These are phyloP conservation scores for Diversispora epigaea DNA, from an alignment of 192 early-diverging fungal genomes.

Conservation along the genomic window DNA sequence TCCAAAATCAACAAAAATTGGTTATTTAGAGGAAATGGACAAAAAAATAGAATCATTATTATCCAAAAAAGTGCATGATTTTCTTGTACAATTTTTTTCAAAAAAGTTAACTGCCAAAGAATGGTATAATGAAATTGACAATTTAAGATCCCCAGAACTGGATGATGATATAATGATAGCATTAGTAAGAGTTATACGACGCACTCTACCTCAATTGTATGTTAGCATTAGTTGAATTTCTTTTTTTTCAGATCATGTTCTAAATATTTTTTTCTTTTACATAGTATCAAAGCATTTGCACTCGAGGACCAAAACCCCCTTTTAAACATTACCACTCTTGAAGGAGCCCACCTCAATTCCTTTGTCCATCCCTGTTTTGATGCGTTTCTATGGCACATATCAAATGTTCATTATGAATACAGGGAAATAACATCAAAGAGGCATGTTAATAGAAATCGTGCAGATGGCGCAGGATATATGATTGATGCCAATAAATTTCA, in stretches of 20 bases:
- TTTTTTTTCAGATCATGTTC: neutral
- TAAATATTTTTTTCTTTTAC: neutral
- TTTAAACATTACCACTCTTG: neutral
- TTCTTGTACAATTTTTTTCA: constrained; percentile 29
- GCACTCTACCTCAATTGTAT: constrained; percentile 27
- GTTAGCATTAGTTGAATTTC: neutral
- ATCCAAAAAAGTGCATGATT: constrained; percentile 18
- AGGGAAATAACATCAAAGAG: constrained; percentile 10
- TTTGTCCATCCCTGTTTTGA: constrained; percentile 24
- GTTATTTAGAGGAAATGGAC: constrained; percentile 25
- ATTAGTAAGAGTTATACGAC: constrained; percentile 30
- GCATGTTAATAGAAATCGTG: constrained; percentile 5
- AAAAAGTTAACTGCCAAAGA: constrained; percentile 11
- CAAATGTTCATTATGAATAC: constrained; percentile 27
- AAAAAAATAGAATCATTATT: constrained; percentile 25
- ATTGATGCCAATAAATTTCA: constrained; percentile 16
- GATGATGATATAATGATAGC: constrained; percentile 10
- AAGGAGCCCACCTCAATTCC: neutral
- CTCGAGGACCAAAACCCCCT: neutral
- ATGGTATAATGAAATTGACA: constrained; percentile 21
- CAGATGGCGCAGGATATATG: constrained; percentile 18
- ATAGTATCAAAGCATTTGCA: neutral
- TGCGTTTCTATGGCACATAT: constrained; percentile 26
- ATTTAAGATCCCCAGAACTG: neutral
- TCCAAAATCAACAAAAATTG: constrained; percentile 11